A percentile compares a stretch with the other conserved stretches of the same genome.
Evolutionary conservation across 163 green algal species (phyloP).

Genomic region (Trebouxiophyceae sp.): DNA sequence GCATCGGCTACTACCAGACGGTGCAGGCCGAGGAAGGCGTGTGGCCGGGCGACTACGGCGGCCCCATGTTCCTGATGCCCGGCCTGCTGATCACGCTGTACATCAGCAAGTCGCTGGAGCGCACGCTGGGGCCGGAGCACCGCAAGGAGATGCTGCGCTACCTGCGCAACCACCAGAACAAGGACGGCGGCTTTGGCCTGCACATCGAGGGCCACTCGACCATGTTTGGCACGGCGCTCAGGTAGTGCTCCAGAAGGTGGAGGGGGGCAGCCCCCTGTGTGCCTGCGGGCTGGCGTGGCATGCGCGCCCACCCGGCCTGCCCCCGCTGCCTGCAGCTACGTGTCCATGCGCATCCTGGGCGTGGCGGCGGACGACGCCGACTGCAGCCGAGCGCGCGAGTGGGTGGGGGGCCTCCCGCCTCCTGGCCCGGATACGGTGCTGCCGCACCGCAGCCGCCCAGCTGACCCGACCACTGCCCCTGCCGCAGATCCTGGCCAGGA

Average conservation of each 20-base stretch:
- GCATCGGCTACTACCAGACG: conserved; percentile 73
- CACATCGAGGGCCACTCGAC: conserved; percentile 96
- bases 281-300: too few species aligned
- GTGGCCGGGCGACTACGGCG: conserved; percentile 95
- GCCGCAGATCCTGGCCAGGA: conserved; percentile 70
- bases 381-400: conserved; percentile 35
- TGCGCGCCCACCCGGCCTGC: too few species aligned
- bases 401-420: too few species aligned
- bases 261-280: too few species aligned
- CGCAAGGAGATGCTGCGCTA: conserved; percentile 79
- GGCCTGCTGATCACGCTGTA: conserved; percentile 83
- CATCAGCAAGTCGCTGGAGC: conserved; percentile 54
- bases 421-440: too few species aligned
- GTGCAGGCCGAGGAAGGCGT: conserved; percentile 90
- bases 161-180: conserved; percentile 93
- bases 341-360: conserved; percentile 80
- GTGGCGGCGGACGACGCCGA: conserved; percentile 47
- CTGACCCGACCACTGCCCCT: too few species aligned
- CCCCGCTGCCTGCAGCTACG: conserved; percentile 82
- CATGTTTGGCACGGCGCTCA: conserved; percentile 96
- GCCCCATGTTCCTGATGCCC: conserved; percentile 98
- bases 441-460: too few species aligned
- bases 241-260: too few species aligned
- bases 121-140: conserved; percentile 54
- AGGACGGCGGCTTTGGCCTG: conserved; percentile 92